These are phyloP conservation scores for Podospora pseudocomata DNA, from an alignment of 495 filamentous ascomycete species.

Conservation along the genomic window DNA sequence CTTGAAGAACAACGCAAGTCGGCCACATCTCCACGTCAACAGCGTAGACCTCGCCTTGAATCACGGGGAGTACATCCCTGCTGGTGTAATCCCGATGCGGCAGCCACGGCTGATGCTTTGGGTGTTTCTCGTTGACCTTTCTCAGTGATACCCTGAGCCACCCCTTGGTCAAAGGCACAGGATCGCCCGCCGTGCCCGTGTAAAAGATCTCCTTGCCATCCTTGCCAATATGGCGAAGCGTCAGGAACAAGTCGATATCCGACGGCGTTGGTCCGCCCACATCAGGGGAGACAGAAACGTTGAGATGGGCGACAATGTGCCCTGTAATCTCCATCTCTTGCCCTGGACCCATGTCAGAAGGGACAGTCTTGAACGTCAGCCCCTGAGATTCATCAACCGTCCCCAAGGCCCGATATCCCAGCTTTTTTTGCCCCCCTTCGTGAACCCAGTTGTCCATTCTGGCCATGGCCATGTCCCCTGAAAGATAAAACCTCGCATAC, in stretches of 20 bases:
- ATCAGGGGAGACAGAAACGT: conserved; percentile 51
- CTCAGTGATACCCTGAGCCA: conserved; percentile 57
- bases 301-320: conserved; percentile 59
- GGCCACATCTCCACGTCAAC: conserved; percentile 70
- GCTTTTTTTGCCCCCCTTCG: conserved; percentile 29
- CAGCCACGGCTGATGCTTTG: conserved; percentile 45
- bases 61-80: conserved; percentile 53
- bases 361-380: conserved; percentile 51
- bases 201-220: conserved; percentile 60
- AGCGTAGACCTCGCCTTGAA: conserved; percentile 53
- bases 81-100: conserved; percentile 60
- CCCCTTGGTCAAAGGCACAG: conserved; percentile 50
- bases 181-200: conserved; percentile 53
- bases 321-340: conserved; percentile 63
- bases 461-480: conserved; percentile 34
- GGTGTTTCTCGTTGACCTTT: conserved; percentile 48
- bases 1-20: conserved; percentile 59
- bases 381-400: conserved; percentile 43
- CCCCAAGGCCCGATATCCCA: conserved; percentile 56
- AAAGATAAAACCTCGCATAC: conserved; percentile 57
- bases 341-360: conserved; percentile 39
- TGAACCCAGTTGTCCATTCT: conserved; percentile 10
- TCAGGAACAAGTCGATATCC: conserved; percentile 66
- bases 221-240: conserved; percentile 55
- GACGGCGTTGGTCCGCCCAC: conserved; percentile 13